Conservation (phyloP, 2,329 filamentous ascomycete species). For the Pseudogymnoascus sp. region DNA sequence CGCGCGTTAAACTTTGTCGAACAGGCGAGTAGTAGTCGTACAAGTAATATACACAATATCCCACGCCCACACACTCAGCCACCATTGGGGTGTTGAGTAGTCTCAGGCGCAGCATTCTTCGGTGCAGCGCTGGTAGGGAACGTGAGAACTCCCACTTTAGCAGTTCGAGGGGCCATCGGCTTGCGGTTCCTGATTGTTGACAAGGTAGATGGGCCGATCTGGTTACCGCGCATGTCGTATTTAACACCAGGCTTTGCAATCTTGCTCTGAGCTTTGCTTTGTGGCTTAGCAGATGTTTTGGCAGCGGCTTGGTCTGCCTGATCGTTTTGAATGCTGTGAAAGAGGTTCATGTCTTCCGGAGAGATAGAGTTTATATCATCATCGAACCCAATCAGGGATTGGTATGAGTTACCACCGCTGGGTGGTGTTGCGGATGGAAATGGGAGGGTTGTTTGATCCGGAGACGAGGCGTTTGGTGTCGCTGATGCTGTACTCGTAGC, state of each 20-base stretch:
- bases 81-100: not conserved
- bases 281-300: not conserved
- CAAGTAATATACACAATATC: not conserved
- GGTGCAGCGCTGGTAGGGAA: not conserved
- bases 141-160: not conserved
- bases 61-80: not conserved
- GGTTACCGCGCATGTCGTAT: conserved; percentile 1
- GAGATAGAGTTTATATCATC: not conserved
- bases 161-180: not conserved
- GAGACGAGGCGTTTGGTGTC: not conserved
- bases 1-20: not conserved
- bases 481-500: not conserved
- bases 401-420: not conserved
- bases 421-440: not conserved
- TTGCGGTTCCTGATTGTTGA: not conserved
- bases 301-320: not conserved
- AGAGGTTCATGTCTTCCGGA: not conserved
- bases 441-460: not conserved
- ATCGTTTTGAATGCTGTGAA: not conserved
- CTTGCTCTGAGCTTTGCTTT: not conserved
- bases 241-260: not conserved
- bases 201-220: not conserved
- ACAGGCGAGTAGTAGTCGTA: not conserved
- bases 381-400: not conserved
- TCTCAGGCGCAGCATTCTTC: not conserved